These are phyloP conservation scores for Leishmania gerbilli DNA, from an alignment of 208 protist species.

Conservation along the genomic window DNA sequence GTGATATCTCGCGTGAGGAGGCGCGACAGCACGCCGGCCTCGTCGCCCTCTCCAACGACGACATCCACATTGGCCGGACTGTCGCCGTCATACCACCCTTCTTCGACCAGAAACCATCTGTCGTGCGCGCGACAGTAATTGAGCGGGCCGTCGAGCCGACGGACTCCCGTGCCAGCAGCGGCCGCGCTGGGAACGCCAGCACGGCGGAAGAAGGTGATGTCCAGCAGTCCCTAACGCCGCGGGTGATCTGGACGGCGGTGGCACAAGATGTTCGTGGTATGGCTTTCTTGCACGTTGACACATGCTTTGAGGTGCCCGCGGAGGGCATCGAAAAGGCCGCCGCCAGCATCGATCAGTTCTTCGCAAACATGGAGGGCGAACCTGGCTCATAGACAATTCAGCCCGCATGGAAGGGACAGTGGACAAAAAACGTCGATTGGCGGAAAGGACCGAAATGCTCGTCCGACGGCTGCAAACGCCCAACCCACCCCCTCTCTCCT, in stretches of 20 bases:
- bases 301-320: constrained; percentile 56
- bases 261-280: constrained; percentile 50
- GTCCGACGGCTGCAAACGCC: neutral
- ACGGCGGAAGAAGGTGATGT: neutral
- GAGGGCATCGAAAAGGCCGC: constrained; percentile 36
- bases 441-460: neutral
- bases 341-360: constrained; percentile 68
- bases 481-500: neutral
- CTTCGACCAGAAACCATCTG: constrained; percentile 60
- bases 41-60: constrained; percentile 30
- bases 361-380: constrained; percentile 22
- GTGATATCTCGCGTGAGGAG: constrained; percentile 45
- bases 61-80: constrained; percentile 49
- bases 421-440: neutral
- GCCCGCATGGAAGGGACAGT: neutral
- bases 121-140: constrained; percentile 66
- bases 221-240: constrained; percentile 1
- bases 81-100: constrained; percentile 70
- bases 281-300: constrained; percentile 50
- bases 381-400: neutral
- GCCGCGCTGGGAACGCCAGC: neutral
- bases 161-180: neutral
- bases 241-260: constrained; percentile 61
- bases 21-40: constrained; percentile 44
- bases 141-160: constrained; percentile 31